A percentile compares a stretch with the other conserved stretches of the same genome.
These are phyloP conservation scores for Fusarium brachygibbosum DNA, from an alignment of 2,329 filamentous ascomycete species.

Conservation along the genomic window DNA sequence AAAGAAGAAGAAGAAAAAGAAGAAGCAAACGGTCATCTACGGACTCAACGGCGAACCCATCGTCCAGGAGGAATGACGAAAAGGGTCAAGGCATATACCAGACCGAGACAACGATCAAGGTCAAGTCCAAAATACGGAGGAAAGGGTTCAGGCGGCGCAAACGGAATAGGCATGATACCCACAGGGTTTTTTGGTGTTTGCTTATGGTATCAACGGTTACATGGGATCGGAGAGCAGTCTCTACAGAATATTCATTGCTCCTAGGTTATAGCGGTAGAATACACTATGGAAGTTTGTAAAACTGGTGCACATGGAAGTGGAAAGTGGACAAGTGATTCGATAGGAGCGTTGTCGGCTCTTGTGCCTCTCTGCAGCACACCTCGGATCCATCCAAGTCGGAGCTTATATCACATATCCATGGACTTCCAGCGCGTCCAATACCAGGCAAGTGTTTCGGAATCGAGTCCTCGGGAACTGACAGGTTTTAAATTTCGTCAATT, in stretches of 20 bases:
- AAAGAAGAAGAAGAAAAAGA: constrained; percentile 55
- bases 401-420: background rate
- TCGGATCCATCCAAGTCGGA: background rate
- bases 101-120: constrained; percentile 10
- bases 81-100: constrained; percentile 10
- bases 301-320: background rate
- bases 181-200: constrained; percentile 45
- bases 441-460: background rate
- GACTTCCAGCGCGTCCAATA: background rate
- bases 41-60: constrained; percentile 57
- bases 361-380: background rate
- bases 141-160: constrained; percentile 39
- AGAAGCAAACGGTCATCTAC: constrained; percentile 54
- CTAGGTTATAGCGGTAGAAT: constrained; percentile 6
- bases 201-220: constrained; percentile 21
- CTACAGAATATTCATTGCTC: constrained; percentile 32
- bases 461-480: background rate
- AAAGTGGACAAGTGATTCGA: background rate
- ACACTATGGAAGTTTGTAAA: constrained; percentile 2
- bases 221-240: constrained; percentile 32
- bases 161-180: constrained; percentile 47
- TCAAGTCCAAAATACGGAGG: constrained; percentile 24
- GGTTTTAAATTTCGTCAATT: constrained; percentile 44
- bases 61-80: constrained; percentile 39
- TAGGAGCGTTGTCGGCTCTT: background rate